Conservation (phyloP, 345 rosid species). For the Rhodamnia rubescens region DNA sequence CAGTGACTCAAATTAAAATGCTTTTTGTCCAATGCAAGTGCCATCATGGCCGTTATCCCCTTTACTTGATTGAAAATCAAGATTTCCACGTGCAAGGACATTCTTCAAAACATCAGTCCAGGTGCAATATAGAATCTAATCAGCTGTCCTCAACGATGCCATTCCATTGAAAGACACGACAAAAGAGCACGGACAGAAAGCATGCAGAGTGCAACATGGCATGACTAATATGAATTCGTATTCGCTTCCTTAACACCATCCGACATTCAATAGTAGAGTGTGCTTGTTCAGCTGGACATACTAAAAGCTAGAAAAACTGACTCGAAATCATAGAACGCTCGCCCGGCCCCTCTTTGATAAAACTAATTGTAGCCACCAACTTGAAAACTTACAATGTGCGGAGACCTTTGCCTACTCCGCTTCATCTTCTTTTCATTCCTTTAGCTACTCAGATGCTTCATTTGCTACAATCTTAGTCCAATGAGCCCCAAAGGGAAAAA, state of each 20-base stretch:
- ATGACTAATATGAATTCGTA: not conserved
- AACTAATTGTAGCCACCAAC: not conserved
- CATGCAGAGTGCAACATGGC: not conserved
- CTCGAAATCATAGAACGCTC: not conserved
- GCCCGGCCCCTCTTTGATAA: not conserved
- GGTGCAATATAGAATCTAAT: not conserved
- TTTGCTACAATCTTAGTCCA: not conserved
- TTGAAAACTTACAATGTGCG: not conserved
- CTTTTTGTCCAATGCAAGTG: not conserved
- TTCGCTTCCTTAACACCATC: not conserved
- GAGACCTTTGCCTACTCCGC: not conserved
- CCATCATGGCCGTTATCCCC: not conserved
- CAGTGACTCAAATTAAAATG: not conserved
- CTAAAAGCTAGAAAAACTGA: not conserved
- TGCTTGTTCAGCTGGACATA: not conserved
- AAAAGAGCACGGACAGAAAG: not conserved
- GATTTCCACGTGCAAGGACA: not conserved
- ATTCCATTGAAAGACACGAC: not conserved
- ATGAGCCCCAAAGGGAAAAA: not conserved
- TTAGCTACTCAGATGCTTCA: not conserved
- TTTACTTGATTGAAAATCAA: not conserved
- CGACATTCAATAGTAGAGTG: not conserved
- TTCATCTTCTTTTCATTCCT: not conserved
- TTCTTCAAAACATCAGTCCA: not conserved
- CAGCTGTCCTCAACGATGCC: not conserved